Evolutionary conservation across 192 early-diverging fungal genomes (phyloP).

Genomic region (Coemansia sp.): DNA sequence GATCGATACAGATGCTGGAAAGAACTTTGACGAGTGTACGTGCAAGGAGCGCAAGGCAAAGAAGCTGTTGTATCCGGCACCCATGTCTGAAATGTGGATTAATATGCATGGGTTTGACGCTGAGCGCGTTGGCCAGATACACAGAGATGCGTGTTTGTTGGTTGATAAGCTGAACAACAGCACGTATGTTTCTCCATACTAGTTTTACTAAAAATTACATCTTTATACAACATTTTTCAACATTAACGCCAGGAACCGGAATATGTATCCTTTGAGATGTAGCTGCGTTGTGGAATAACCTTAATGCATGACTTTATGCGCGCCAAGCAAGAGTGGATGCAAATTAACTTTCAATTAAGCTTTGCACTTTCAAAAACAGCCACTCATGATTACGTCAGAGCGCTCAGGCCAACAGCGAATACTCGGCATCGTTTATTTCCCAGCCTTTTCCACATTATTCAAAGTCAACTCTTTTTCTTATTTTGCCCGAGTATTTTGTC

Average conservation of each 20-base stretch:
- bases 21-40: background rate
- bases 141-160: conserved; percentile 32
- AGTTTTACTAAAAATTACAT: background rate
- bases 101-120: conserved; percentile 48
- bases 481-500: conserved; percentile 23
- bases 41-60: conserved; percentile 7
- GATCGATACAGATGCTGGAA: background rate
- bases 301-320: background rate
- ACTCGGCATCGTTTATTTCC: too few species aligned
- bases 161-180: conserved; percentile 50
- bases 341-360: too few species aligned
- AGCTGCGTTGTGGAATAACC: too few species aligned
- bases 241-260: too few species aligned
- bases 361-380: too few species aligned
- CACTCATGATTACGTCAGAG: too few species aligned
- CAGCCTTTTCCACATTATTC: too few species aligned
- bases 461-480: background rate
- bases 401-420: too few species aligned
- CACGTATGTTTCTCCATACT: conserved; percentile 50
- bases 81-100: conserved; percentile 35
- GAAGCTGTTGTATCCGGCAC: conserved; percentile 29
- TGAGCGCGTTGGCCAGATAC: conserved; percentile 22
- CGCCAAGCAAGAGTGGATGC: background rate
- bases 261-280: too few species aligned
- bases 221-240: background rate